Conservation (phyloP, 371 early-diverging fungal genomes). For the Vairimorpha ceranae region DNA sequence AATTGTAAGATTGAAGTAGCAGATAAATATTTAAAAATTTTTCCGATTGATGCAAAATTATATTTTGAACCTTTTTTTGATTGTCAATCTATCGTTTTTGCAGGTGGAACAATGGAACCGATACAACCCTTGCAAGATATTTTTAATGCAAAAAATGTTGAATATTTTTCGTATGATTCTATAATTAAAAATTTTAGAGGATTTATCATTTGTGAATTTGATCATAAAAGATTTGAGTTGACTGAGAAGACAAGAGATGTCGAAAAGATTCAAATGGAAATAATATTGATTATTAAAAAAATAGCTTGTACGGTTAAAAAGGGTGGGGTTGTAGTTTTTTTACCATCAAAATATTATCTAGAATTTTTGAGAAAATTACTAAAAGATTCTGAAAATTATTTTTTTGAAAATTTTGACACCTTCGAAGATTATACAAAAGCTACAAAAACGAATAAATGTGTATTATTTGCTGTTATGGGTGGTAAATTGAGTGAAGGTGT, state of each 20-base stretch:
- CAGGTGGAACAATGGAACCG: conserved; percentile 94
- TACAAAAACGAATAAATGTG: conserved; percentile 60
- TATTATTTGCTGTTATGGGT: conserved; percentile 84
- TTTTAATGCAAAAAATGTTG: conserved; percentile 15
- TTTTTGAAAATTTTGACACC: conserved; percentile 49
- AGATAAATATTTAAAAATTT: conserved; percentile 57
- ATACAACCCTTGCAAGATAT: conserved; percentile 16
- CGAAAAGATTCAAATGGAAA: conserved; percentile 11
- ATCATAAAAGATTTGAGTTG: conserved; percentile 1
- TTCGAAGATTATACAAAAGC: conserved; percentile 32
- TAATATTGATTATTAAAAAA: conserved; percentile 27
- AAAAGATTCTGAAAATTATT: conserved; percentile 7
- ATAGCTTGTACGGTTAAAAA: conserved; percentile 31
- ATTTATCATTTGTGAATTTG: conserved; percentile 15
- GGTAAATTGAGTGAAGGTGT: conserved; percentile 94
- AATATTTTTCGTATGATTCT: conserved; percentile 1
- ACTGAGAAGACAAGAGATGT: conserved; percentile 10
- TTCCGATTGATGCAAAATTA: conserved; percentile 75
- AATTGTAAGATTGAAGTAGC: conserved; percentile 41
- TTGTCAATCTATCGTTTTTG: conserved; percentile 73
- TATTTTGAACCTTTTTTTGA: conserved; percentile 73
- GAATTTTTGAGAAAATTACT: conserved; percentile 29
- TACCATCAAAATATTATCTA: conserved; percentile 60
- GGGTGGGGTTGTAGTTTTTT: conserved; percentile 61
- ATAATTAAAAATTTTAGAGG: background rate